These are phyloP conservation scores for Trichoderma oligosporum DNA, from an alignment of 2,329 filamentous ascomycete species.

Conservation along the genomic window DNA sequence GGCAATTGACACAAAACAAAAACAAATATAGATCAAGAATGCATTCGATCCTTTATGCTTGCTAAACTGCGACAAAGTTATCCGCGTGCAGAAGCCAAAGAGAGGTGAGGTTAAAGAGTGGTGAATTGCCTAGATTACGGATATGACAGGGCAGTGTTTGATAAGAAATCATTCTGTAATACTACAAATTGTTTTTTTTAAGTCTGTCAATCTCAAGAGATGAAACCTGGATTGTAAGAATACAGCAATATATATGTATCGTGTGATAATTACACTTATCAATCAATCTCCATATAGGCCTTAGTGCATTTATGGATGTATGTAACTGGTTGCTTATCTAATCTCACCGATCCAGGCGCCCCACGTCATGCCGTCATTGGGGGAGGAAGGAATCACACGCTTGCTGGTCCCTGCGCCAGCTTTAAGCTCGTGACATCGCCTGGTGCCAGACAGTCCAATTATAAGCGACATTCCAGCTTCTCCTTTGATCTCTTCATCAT, in stretches of 20 bases:
- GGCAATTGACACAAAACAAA: not conserved
- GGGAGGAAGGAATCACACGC: slow-evolving; percentile 13
- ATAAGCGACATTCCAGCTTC: not conserved
- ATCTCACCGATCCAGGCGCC: slow-evolving; percentile 5
- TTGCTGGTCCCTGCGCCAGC: slow-evolving; percentile 18
- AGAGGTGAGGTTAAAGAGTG: slow-evolving; percentile 44
- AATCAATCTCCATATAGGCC: too few relatives aligned
- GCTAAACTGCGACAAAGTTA: slow-evolving; percentile 66
- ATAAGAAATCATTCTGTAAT: too few relatives aligned
- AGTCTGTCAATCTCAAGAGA: too few relatives aligned
- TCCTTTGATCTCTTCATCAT: not conserved
- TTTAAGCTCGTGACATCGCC: slow-evolving; percentile 19
- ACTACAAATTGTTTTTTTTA: too few relatives aligned
- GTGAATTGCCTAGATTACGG: slow-evolving; percentile 30
- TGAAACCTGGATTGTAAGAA: too few relatives aligned
- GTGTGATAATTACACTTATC: too few relatives aligned
- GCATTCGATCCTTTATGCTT: slow-evolving; percentile 73
- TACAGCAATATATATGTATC: too few relatives aligned
- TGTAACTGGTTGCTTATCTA: slow-evolving; percentile 13
- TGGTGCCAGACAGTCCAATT: slow-evolving; percentile 1
- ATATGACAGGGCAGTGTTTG: not conserved
- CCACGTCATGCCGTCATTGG: slow-evolving; percentile 20
- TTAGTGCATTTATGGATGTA: too few relatives aligned
- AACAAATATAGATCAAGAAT: slow-evolving; percentile 60
- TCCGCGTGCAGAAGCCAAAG: slow-evolving; percentile 53